These are phyloP conservation scores for Rhexocercosporidium sp. DNA, from an alignment of 2,329 filamentous ascomycete genomes.

Conservation along the genomic window DNA sequence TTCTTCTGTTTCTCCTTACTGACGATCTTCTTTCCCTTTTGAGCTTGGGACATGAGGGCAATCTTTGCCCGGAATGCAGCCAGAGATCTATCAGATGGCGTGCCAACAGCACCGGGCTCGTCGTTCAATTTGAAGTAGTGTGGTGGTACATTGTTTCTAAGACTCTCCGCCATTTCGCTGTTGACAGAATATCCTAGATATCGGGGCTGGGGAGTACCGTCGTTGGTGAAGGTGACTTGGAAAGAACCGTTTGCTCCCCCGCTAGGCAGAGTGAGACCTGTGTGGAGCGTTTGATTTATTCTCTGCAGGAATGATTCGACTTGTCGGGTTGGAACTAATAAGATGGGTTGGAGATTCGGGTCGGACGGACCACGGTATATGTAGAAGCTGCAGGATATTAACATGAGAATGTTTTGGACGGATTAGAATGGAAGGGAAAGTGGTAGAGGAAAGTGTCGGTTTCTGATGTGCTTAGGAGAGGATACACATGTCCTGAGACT, in stretches of 20 bases:
- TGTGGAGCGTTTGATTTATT: conserved; percentile 65
- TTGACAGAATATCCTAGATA: conserved; percentile 66
- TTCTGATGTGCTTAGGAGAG: not conserved
- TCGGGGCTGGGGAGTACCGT: conserved; percentile 66
- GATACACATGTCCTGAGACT: not conserved
- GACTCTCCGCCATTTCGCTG: conserved; percentile 40
- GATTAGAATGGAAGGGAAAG: not conserved
- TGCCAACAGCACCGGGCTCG: conserved; percentile 35
- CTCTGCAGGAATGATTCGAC: conserved; percentile 66
- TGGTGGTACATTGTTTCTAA: conserved; percentile 41
- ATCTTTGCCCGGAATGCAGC: conserved; percentile 60
- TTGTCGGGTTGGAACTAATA: conserved; percentile 72
- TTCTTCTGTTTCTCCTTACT: conserved; percentile 56
- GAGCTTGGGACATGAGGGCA: conserved; percentile 53
- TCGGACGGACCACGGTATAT: conserved; percentile 57
- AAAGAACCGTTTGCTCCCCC: conserved; percentile 60
- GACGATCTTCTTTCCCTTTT: conserved; percentile 50
- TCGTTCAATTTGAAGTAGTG: conserved; percentile 34
- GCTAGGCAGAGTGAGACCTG: conserved; percentile 61
- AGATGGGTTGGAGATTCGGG: conserved; percentile 55
- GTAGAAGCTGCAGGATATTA: conserved; percentile 63
- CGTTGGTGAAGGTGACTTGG: conserved; percentile 63
- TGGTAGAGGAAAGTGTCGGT: no score
- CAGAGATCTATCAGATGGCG: conserved; percentile 46
- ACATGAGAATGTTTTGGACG: not conserved